Percentiles rank a stretch among this genome's conserved stretches.
Conservation (phyloP, 176 grass and related monocot species). For the Bonia amplexicaulis region DNA sequence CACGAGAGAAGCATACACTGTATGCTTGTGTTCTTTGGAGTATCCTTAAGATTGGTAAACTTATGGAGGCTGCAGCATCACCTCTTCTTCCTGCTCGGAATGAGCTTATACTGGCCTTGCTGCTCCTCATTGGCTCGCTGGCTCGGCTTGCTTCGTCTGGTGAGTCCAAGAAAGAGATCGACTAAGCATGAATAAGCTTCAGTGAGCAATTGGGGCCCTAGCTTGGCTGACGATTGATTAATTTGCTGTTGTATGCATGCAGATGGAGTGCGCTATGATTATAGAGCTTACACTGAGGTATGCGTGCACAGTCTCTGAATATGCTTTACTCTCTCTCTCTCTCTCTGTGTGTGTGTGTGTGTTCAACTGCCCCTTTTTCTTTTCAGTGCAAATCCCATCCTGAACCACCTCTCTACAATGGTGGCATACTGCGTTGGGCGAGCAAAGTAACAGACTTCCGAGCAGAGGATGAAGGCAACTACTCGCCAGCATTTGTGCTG, state of each 20-base stretch:
- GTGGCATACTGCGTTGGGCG: conserved; percentile 58
- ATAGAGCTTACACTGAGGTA: conserved; percentile 43
- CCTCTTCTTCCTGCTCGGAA: conserved; percentile 4
- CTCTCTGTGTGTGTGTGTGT: not conserved
- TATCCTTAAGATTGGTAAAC: not conserved
- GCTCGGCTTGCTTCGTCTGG: conserved; percentile 8
- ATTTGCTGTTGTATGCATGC: not conserved
- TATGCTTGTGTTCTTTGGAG: not conserved
- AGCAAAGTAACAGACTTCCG: conserved; percentile 33
- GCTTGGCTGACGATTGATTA: not conserved
- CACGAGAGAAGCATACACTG: not conserved
- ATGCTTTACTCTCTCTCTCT: not conserved
- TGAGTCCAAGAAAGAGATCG: not conserved
- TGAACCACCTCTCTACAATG: conserved; percentile 74
- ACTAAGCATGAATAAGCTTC: too few species aligned
- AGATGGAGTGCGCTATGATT: conserved; percentile 38
- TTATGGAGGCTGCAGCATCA: not conserved
- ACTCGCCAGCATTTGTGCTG: conserved; percentile 73
- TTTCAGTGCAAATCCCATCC: conserved; percentile 76
- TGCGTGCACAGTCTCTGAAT: not conserved
- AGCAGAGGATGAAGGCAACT: conserved; percentile 52
- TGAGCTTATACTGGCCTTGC: not conserved
- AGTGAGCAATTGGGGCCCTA: not conserved
- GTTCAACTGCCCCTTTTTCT: too few species aligned
- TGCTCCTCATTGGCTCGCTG: not conserved